These are phyloP conservation scores for Colletotrichum cereale DNA, from an alignment of 2,329 filamentous ascomycete species.

Conservation along the genomic window DNA sequence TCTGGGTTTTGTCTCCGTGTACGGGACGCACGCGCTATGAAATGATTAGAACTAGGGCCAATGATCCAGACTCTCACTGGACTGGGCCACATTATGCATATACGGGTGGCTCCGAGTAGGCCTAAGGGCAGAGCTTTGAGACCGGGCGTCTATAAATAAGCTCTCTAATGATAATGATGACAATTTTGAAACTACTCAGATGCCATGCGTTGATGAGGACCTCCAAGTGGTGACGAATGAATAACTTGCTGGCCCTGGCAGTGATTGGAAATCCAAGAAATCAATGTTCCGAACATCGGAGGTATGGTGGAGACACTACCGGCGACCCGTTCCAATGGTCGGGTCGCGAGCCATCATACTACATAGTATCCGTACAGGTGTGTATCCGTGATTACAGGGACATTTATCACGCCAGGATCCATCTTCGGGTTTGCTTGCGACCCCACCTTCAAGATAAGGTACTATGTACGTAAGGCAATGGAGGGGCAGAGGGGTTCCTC, in stretches of 20 bases:
- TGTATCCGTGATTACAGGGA: no score
- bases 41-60: slow-evolving; percentile 25
- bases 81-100: slow-evolving; percentile 33
- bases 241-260: neutral
- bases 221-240: neutral
- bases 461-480: slow-evolving; percentile 9
- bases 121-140: slow-evolving; percentile 20
- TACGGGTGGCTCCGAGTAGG: slow-evolving; percentile 18
- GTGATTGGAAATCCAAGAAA: neutral
- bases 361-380: no score
- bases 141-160: slow-evolving; percentile 16
- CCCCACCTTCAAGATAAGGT: slow-evolving; percentile 30
- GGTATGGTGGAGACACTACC: neutral
- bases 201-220: neutral
- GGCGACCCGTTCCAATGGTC: slow-evolving; percentile 13
- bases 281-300: slow-evolving; percentile 23
- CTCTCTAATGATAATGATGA: slow-evolving; percentile 40
- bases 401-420: slow-evolving; percentile 38
- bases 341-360: slow-evolving; percentile 1
- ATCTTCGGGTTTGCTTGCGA: slow-evolving; percentile 35
- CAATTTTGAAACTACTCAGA: slow-evolving; percentile 3
- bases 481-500: slow-evolving; percentile 28
- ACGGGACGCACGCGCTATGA: slow-evolving; percentile 36
- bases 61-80: neutral
- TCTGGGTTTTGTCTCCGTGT: slow-evolving; percentile 9